These are phyloP conservation scores for Lyophyllum semitale DNA, from an alignment of 768 basidiomycete species.

Conservation along the genomic window DNA sequence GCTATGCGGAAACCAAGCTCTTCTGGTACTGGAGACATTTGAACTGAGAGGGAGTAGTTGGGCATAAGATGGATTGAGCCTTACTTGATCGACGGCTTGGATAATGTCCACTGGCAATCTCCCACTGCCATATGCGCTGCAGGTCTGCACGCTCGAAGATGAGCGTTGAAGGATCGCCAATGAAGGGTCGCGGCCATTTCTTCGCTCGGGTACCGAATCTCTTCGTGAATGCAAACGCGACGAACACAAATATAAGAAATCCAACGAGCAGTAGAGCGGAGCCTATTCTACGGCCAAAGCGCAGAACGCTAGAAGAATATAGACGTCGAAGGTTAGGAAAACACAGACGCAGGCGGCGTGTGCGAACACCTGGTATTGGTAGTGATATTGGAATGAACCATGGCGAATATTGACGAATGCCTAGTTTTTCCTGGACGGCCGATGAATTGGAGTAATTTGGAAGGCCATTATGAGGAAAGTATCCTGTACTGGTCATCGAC, in stretches of 20 bases:
- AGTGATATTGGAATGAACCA: conserved; percentile 65
- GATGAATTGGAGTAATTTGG: conserved; percentile 35
- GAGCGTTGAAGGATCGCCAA: conserved; percentile 66
- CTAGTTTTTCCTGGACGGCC: conserved; percentile 67
- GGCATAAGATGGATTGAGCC: conserved; percentile 28
- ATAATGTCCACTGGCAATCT: conserved; percentile 91
- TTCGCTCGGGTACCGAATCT: conserved; percentile 63
- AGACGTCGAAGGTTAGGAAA: conserved; percentile 63
- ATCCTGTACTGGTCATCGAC: conserved; percentile 6
- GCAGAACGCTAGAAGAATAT: conserved; percentile 55
- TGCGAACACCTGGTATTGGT: conserved; percentile 59
- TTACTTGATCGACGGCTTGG: conserved; percentile 78
- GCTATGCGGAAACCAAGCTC: conserved; percentile 56
- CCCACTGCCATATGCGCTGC: conserved; percentile 94
- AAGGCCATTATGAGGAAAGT: conserved; percentile 20
- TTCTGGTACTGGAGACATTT: conserved; percentile 60
- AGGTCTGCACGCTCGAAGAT: conserved; percentile 79
- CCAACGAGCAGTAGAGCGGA: conserved; percentile 51
- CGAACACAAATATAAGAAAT: conserved; percentile 39
- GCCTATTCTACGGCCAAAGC: conserved; percentile 61
- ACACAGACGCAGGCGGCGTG: conserved; percentile 57
- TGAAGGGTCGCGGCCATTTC: conserved; percentile 60
- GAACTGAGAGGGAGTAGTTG: conserved; percentile 4
- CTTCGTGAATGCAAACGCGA: conserved; percentile 60
- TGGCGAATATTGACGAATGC: conserved; percentile 44